Evolutionary conservation across 768 basidiomycete species (phyloP).

Genomic region (Panellus pusillus): DNA sequence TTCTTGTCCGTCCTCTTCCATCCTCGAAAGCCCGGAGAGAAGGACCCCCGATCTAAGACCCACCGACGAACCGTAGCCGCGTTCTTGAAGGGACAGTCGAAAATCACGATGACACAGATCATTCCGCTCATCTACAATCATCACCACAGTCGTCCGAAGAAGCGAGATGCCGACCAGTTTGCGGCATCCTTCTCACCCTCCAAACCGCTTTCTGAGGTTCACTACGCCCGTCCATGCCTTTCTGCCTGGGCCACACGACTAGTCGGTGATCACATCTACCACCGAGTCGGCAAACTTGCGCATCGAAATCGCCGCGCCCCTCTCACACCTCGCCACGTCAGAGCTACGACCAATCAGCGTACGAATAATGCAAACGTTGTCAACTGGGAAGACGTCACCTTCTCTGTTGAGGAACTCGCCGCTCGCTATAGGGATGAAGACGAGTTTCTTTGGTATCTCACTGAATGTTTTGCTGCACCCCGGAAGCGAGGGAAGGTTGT

Average conservation of each 20-base stretch:
- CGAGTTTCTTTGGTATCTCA: too few species aligned
- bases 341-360: not conserved
- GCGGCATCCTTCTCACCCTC: not conserved
- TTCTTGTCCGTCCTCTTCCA: too few species aligned
- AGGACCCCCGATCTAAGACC: too few species aligned
- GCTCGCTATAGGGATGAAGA: conserved; percentile 19
- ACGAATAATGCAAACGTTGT: not conserved
- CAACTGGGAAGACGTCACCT: conserved; percentile 18
- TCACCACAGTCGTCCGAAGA: too few species aligned
- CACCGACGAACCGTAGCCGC: too few species aligned
- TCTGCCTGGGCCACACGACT: not conserved
- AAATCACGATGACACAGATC: too few species aligned
- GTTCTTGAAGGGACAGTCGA: too few species aligned
- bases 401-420: conserved; percentile 16
- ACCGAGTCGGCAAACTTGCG: not conserved
- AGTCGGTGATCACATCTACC: not conserved
- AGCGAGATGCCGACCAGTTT: not conserved
- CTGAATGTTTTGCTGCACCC: too few species aligned
- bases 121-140: too few species aligned
- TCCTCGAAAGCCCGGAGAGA: too few species aligned
- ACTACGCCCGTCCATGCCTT: too few species aligned
- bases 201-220: not conserved
- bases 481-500: conserved; percentile 17
- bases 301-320: not conserved
- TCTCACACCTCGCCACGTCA: too few species aligned